Base-by-base conservation (phyloP, 2,329 filamentous ascomycete genomes). In the Sporothrix schenckii region DNA sequence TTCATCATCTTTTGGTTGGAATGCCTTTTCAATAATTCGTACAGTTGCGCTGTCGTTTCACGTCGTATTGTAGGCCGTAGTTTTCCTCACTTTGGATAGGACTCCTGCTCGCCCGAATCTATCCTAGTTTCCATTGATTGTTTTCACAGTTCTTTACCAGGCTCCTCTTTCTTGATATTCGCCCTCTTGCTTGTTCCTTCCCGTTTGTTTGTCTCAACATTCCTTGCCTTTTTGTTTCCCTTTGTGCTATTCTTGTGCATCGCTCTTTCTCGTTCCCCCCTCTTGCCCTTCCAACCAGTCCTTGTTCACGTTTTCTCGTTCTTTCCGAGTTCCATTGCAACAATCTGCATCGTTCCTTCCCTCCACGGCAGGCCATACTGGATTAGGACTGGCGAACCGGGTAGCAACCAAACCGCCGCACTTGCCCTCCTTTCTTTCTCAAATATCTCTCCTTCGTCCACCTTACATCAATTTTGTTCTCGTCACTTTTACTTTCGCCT, bases 341-440 rank as follows among this genome's bases (percentile, higher is more conserved):
- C 11, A 11, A 21, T 19, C 39, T 49, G 5, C 34, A 14, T 58
- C 52, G 13, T 58, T 27, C 14, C 39, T 50, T 21, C 61, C 61
- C 63, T 52, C 27, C 24, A 52, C 63, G 27, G 47, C 47, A 66
- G 63, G 44, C 63, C 63, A 39, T 52, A 68, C 66, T 60, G 30
- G n/a, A 54, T 54, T 67, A 54, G 50, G 65, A 53, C 47, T 66
- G 63, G 63, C 27, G 21, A 50, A 66, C 61, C 30, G 27, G 47
- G 44, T 24, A 66, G 47, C 63, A 52, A 66, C 47, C 63, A 50
- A 65, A 14, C 61, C 47, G 9, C 63, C 63, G 47, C 63, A 21
- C 63, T 66, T 66, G 61, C 61, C 44, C 61, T 66, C 63, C 19
- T 53, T 52, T 39, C 53, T 39, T 66, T 66, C 47, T 50, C 63